Evolutionary conservation across 345 rosid species (phyloP), one percentile per base, ranked within the genome.

Genomic region (Angophora floribunda): DNA sequence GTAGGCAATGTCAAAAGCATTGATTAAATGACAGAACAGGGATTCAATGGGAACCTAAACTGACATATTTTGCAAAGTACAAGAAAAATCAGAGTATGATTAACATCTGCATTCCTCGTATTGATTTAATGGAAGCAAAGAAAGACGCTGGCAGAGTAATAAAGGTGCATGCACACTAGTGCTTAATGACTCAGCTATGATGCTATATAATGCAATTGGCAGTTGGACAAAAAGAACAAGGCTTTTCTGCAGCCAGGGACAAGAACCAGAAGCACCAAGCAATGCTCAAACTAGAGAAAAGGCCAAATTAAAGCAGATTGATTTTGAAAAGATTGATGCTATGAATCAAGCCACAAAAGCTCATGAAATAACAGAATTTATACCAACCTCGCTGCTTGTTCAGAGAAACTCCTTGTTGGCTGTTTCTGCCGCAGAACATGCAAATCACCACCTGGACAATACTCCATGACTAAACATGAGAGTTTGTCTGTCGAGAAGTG

Each of bases 391-490:
- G 95, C 93, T 32, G 96, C 96, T 89, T 92, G 96, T 89, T 96
- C 97, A 67, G 96, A 92, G 93, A 96, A 96, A 91, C 94, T 89
- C 89, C 93, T 91, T 55, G 90, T 67, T 4, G 95, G 93, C 90
- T 94, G 98, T 91, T 92, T 96, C 93, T 95, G 98, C 90, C 96
- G 91, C 87, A 95, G 88, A 80, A 96, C 94, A 87, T 96, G 98
- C 89, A 96, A 91, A 94, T 96, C 98, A 91, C 97, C 98, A 88
- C 96, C 97, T 0, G 98, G 95, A 91, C 98, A 96, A 91, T 93
- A 94, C 92, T 96, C 98, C 96, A 95, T 95, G 85, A 95, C 96
- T 93, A 95, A 92, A 92, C 97, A 94, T 3, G 97, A 95, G 87
- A 91, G 92, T 87, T 93, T 94, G 26, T 96, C 98, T 5, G 96